Conservation (phyloP, 202 grass and related monocot species). For the Hordeum pubiflorum region DNA sequence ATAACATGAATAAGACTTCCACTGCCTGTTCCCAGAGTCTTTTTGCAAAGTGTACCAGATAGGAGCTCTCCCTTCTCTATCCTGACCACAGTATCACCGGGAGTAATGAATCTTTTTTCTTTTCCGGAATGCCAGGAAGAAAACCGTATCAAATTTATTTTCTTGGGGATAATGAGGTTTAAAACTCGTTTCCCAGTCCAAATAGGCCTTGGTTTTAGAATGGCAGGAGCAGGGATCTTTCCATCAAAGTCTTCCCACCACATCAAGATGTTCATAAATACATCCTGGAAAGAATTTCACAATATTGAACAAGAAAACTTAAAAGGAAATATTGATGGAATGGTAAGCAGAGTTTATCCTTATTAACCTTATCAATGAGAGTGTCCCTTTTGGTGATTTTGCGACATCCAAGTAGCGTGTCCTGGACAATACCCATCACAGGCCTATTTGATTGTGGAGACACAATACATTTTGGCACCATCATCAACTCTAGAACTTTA, state of each 20-base stretch:
- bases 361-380: conserved; percentile 97
- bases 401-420: conserved; percentile 77
- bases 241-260: conserved; percentile 99
- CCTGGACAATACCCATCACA: conserved; percentile 98
- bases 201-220: conserved; percentile 83
- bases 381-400: conserved; percentile 98
- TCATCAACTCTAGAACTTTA: conserved; percentile 94
- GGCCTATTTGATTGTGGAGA: conserved; percentile 89
- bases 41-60: conserved; percentile 85
- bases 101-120: conserved; percentile 74
- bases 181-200: conserved; percentile 99
- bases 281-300: conserved; percentile 50
- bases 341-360: too few species aligned
- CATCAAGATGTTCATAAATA: conserved; percentile 98
- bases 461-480: conserved; percentile 96
- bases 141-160: conserved; percentile 80
- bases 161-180: conserved; percentile 96
- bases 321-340: too few species aligned
- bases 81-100: conserved; percentile 80
- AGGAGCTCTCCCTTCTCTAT: conserved; percentile 92
- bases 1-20: conserved; percentile 95
- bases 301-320: too few species aligned
- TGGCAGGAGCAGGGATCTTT: conserved; percentile 85
- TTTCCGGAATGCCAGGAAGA: conserved; percentile 78
- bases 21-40: conserved; percentile 51